Evolutionary conservation across 306 rosid species (phyloP).

Genomic region (Fragaria nilgerrensis): DNA sequence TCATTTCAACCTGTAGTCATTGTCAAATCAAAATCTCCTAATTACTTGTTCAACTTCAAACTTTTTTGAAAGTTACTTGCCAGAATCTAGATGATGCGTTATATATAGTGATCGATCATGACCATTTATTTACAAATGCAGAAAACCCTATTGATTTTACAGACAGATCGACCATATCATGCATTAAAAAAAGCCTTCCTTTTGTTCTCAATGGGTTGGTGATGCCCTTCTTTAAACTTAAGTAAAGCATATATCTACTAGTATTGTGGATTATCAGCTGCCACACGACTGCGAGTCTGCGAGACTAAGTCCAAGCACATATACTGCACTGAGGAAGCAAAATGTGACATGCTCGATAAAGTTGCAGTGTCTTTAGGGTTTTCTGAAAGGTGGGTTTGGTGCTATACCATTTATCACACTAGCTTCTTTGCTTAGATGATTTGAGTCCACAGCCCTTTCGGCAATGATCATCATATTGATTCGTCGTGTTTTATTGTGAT

Average conservation of each 20-base stretch:
- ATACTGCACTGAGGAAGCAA: slow-evolving; percentile 1
- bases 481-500: no score
- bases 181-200: background rate
- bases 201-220: background rate
- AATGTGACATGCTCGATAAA: background rate
- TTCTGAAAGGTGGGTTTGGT: slow-evolving; percentile 1
- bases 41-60: background rate
- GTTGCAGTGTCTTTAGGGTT: background rate
- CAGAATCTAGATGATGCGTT: no score
- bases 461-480: background rate
- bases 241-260: background rate
- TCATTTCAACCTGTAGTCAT: background rate
- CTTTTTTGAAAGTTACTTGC: background rate
- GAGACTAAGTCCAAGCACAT: background rate
- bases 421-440: background rate
- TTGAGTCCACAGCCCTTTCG: background rate
- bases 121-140: slow-evolving; percentile 1
- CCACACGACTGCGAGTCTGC: background rate
- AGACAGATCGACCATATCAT: background rate
- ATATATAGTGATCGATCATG: no score
- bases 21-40: background rate
- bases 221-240: background rate
- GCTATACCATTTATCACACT: background rate
- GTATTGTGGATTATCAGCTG: background rate
- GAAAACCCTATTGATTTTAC: background rate